Evolutionary conservation across 1,139 yeast genomes (phyloP), one percentile per base, ranked within the genome.

Genomic region (Pichia cactophila): DNA sequence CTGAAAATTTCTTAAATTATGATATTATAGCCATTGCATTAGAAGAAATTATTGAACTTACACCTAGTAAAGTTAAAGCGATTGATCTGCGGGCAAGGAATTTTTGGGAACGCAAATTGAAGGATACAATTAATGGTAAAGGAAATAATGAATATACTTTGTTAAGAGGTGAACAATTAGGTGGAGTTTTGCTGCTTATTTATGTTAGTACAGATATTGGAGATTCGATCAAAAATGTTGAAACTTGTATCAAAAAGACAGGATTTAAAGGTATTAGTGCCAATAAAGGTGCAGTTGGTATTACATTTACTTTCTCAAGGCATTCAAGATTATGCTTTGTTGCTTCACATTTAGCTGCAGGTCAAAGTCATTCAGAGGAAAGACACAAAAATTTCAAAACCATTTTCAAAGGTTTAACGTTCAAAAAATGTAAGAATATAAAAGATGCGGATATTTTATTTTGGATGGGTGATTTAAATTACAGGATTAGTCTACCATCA

Each of bases 391-490:
- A 94, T 62, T 94, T 82, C 66, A 82, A 84, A 59, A 83, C 95
- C 0, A 81, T 92, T 42, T 75, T 83, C 54, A 80, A 80, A 50
- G 95, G 95, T 1, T 70, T 92, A 49, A 73, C 84, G 40, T 90
- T 94, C 62, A 79, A 87, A 1, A 75, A 92, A 47, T 86, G 88
- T 52, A 71, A 70, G 55, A 74, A 77, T 26, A 78, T 90, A 35
- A 76, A 76, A 54, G 95, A 88, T 59, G 96, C 88, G 63, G 97
- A 92, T 62, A 80, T 83, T 38, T 77, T 89, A 4, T 73, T 94
- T 10, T 92, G 98, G 98, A 75, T 90, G 65, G 98, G 99, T 5
- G 99, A 94, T 66, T 85, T 94, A 65, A 94, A 94, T 64, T 94
- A 86, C 67, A 73, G 99, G 58, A 80, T 94, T 36, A 72, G 79